Evolutionary conservation across 2,329 filamentous ascomycete genomes (phyloP), one percentile per base, ranked within the genome.

Genomic region (Aspergillus hortae): DNA sequence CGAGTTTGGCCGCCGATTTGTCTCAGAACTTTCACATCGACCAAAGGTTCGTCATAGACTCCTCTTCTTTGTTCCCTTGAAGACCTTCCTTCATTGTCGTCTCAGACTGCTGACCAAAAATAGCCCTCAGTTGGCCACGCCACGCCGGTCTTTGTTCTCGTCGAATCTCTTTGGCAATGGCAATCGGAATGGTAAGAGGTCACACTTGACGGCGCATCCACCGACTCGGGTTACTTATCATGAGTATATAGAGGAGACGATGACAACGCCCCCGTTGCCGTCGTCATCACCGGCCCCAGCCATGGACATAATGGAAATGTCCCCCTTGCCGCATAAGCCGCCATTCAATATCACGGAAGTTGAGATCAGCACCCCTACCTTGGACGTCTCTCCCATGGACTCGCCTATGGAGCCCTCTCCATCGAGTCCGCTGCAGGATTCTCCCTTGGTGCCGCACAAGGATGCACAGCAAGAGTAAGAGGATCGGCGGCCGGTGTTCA

Each of bases 1-100:
- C 90, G 48, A 95, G 90, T 67, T 78, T 99, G 61, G 92, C 92
- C 40, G 92, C 91, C 56, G 94, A 99, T 74, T 81, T 97, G 63
- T 96, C 92, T 53, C 91, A 96, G 69, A 99, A 97, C 77, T 95
- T 97, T 70, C 89, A 92, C 69, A 89, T 97, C 70, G 92, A 96
- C 73, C 90, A 88, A 67, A 96, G 92, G 92, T 96, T 79, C 61
- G 81, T 67, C 48, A 14, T 19, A n/a, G 44, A 12, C 40, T 42
- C 40, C 17, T 33, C 43, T 55, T 56, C 56, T 62, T 64, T 55
- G 45, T 52, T 44, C 15, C 7, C n/a, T 44, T 21, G 19, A 30
- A 46, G 33, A 7, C 6, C 19, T 35, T 27, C 11, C 11, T 51
- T 48, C 48, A 30, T 19, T 40, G n/a, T 55, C 41, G 58, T 59